These are phyloP conservation scores for Kwoniella botswanensis DNA, from an alignment of 768 basidiomycete species.

Conservation along the genomic window DNA sequence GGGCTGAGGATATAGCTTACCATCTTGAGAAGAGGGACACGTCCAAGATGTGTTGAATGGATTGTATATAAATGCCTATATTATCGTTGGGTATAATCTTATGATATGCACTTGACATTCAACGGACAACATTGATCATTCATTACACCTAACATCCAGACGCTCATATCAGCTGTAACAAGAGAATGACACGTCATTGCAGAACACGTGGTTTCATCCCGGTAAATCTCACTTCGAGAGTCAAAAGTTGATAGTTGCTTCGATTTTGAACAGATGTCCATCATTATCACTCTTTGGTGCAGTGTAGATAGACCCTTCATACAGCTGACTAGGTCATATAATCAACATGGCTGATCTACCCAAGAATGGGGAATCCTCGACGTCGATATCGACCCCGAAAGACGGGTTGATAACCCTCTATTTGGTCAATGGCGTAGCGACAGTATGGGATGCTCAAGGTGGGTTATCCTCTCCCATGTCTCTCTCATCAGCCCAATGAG, in stretches of 20 bases:
- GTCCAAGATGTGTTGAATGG: not conserved
- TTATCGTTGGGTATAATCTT: too few relatives aligned
- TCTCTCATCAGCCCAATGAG: not conserved
- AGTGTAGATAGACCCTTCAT: too few relatives aligned
- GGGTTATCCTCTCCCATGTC: conserved; percentile 27
- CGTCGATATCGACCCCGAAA: conserved; percentile 5
- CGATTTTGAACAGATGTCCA: not conserved
- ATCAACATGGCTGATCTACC: conserved; percentile 16
- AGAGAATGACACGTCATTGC: not conserved
- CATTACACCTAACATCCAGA: not conserved
- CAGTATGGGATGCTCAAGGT: conserved; percentile 90
- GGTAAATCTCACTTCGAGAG: not conserved
- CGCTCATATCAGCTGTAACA: not conserved
- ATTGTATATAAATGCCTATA: not conserved
- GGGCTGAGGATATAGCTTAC: conserved; percentile 17
- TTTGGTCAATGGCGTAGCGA: conserved; percentile 77
- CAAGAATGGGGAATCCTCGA: conserved; percentile 27
- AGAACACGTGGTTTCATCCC: not conserved
- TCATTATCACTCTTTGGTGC: too few relatives aligned
- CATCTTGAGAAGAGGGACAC: conserved; percentile 21
- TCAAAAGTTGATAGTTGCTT: not conserved
- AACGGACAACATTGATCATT: too few relatives aligned
- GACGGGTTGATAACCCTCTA: conserved; percentile 65
- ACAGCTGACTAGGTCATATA: too few relatives aligned
- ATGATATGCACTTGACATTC: too few relatives aligned